Conservation (phyloP, 1,139 yeast genomes). For the Diutina neorugosa region DNA sequence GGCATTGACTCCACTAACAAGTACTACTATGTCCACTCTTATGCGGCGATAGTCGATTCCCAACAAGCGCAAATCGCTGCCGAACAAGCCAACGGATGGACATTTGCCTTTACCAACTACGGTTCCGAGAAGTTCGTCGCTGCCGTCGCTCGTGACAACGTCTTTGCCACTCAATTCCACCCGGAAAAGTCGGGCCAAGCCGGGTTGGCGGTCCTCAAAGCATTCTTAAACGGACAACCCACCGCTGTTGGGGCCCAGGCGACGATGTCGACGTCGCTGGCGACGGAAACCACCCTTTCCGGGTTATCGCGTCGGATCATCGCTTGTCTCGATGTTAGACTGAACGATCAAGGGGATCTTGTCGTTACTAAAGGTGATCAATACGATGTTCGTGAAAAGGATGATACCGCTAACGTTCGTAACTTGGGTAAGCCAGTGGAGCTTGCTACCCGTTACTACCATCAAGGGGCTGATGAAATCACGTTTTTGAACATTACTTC, state of each 20-base stretch:
- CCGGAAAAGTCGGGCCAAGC: constrained; percentile 94
- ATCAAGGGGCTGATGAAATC: constrained; percentile 94
- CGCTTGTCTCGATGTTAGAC: constrained; percentile 93
- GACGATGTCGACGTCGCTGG: constrained; percentile 2
- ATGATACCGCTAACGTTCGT: constrained; percentile 37
- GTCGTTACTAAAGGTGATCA: constrained; percentile 98
- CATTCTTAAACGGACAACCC: constrained; percentile 35
- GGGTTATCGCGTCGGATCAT: constrained; percentile 85
- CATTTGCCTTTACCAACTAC: constrained; percentile 58
- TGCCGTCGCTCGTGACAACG: constrained; percentile 62
- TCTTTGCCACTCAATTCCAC: constrained; percentile 94
- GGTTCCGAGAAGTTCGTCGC: constrained; percentile 77
- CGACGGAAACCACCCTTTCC: constrained; percentile 38
- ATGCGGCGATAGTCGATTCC: constrained; percentile 51
- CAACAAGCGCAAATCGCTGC: constrained; percentile 13
- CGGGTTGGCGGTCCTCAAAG: constrained; percentile 63
- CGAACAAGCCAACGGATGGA: constrained; percentile 53
- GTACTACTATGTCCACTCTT: constrained; percentile 92
- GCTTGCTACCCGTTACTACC: constrained; percentile 77
- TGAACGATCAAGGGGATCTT: constrained; percentile 86
- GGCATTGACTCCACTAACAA: constrained; percentile 54
- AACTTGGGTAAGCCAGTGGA: constrained; percentile 94
- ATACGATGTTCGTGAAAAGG: constrained; percentile 82
- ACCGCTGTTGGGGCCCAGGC: constrained; percentile 8
- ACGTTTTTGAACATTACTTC: constrained; percentile 92